Conservation (phyloP, 2,329 filamentous ascomycete species). For the Penicillium glabrum region DNA sequence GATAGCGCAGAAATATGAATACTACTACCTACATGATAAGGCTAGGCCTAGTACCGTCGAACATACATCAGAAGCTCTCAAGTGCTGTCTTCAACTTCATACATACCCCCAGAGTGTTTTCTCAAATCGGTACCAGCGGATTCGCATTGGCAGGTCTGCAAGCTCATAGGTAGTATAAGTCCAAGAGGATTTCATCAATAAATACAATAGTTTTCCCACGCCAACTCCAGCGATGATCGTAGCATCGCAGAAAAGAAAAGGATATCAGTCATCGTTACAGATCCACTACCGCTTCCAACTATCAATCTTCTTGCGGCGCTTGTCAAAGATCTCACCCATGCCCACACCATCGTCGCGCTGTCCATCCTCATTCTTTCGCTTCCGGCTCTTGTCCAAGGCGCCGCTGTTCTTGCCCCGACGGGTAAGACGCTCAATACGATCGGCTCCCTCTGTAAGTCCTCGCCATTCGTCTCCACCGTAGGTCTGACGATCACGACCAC, state of each 20-base stretch:
- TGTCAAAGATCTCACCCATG: conserved; percentile 63
- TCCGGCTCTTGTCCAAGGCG: conserved; percentile 77
- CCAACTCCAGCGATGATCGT: conserved; percentile 6
- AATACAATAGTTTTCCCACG: neutral
- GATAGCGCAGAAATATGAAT: conserved; percentile 45
- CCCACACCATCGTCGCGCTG: conserved; percentile 62
- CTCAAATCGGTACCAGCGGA: too few species aligned
- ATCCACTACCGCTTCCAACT: conserved; percentile 37
- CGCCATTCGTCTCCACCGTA: conserved; percentile 96
- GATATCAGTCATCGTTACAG: neutral
- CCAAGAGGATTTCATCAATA: neutral
- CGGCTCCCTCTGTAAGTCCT: conserved; percentile 77
- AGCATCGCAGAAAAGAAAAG: neutral
- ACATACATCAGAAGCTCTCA: too few species aligned
- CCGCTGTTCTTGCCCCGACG: conserved; percentile 62
- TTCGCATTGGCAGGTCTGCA: too few species aligned
- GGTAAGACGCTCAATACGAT: conserved; percentile 82
- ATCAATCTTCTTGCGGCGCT: conserved; percentile 46
- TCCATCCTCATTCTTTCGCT: conserved; percentile 73
- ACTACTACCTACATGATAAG: too few species aligned
- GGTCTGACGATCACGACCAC: conserved; percentile 44
- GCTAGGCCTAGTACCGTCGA: neutral
- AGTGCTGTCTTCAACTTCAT: too few species aligned
- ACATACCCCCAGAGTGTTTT: too few species aligned
- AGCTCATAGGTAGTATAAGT: neutral